Evolutionary conservation across 2,329 filamentous ascomycete genomes (phyloP), one percentile per base, ranked within the genome.

Genomic region (Alternaria gaisen): DNA sequence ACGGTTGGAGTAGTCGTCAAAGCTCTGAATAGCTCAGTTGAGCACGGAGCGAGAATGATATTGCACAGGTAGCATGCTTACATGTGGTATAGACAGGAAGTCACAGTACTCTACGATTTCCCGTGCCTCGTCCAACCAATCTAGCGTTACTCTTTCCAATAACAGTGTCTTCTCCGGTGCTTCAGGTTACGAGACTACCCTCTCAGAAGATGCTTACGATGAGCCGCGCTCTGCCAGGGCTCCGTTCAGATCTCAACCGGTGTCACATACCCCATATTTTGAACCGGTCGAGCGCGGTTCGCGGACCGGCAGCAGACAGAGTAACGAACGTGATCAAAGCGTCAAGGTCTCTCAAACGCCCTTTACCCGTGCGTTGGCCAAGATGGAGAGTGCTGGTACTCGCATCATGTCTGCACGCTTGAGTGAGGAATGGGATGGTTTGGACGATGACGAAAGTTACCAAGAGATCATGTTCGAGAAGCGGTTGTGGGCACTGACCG

Each of bases 391-490:
- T 46, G 71, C 70, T 12, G 65, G 71, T 36, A 53, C 68, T 22
- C 69, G 70, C 59, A 73, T 73, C 44, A 66, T 71, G 50, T 67
- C 68, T 16, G 59, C 69, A 22, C 64, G 71, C 2, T 48, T 73
- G 47, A 70, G 67, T 16, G 71, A 73, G 59, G 71, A 73, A 42
- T 73, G 71, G 71, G 70, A 72, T 36, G 68, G 67, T 14, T 64
- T 73, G 14, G 68, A 69, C 7, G 70, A 72, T 24, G 71, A 73
- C 28, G 68, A 72, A 24, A 72, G 69, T 42, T 65, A 61, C 22
- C 68, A 70, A 42, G 71, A 73, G 42, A 65, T 73, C 46, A 34
- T 70, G 38, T 73, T 73, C 28, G 71, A 73, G 51, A 71, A 73
- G 47, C 63, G 71, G n/a, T 64, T 73, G 4, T 73, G 71, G 71